Conservation (phyloP, 208 protist species). For the Zelonia costaricensis region DNA sequence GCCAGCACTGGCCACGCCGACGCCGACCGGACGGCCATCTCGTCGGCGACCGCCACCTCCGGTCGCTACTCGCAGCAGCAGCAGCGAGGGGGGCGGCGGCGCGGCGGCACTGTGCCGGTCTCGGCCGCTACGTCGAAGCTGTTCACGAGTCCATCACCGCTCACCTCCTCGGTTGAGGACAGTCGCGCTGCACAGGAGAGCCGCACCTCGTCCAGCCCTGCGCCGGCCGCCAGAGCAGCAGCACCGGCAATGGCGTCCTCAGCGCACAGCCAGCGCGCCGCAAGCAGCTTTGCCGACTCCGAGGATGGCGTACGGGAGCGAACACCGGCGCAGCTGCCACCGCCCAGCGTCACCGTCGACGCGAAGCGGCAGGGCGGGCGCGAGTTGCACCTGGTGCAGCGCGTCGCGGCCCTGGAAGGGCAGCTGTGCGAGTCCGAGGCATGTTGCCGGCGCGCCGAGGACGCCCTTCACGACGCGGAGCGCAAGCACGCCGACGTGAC, state of each 20-base stretch:
- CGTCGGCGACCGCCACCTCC: background rate
- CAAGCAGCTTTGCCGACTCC: background rate
- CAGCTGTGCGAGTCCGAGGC: conserved; percentile 13
- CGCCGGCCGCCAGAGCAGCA: background rate
- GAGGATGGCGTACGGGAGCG: background rate
- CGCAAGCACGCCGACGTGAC: conserved; percentile 15
- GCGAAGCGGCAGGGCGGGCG: conserved; percentile 6
- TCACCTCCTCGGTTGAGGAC: no score
- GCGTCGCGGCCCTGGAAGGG: conserved; percentile 27
- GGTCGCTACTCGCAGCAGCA: background rate
- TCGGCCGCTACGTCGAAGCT: conserved; percentile 3
- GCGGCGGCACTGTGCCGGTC: background rate
- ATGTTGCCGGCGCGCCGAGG: background rate
- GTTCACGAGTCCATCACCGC: conserved; percentile 1
- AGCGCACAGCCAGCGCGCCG: background rate
- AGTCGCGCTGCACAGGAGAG: no score
- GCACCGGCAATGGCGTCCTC: background rate
- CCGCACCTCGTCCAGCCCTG: no score
- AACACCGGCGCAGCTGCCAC: conserved; percentile 21
- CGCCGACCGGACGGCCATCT: background rate
- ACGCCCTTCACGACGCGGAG: conserved; percentile 9
- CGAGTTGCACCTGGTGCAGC: conserved; percentile 29
- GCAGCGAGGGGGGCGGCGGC: background rate
- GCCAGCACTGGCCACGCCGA: background rate
- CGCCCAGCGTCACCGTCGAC: background rate